phyloP scores from a whole-genome alignment of 2,329 filamentous ascomycete genomes.

The Botrytis galanthina region DNA sequence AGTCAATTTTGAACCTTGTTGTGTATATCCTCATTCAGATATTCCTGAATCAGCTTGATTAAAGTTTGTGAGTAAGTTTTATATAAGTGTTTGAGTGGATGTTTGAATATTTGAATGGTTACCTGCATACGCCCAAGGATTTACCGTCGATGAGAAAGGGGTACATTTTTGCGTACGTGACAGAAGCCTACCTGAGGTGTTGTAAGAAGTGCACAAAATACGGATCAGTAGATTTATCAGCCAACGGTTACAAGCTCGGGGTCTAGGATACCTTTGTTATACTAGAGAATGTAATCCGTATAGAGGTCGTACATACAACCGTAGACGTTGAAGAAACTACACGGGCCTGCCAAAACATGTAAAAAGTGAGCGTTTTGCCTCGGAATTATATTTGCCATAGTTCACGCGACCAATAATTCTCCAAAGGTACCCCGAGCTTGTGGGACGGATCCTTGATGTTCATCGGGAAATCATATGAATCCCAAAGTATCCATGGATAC shows the following conservation, averaged over 20 bases:
- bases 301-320: not conserved
- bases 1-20: slow-evolving; percentile 5
- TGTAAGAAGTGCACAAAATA: not conserved
- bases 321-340: not conserved
- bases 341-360: not conserved
- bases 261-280: not conserved
- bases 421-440: not conserved
- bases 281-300: not conserved
- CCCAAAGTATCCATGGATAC: not conserved
- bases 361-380: not conserved
- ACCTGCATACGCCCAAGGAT: not conserved
- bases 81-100: too few species aligned
- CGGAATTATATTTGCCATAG: not conserved
- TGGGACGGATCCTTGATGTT: not conserved
- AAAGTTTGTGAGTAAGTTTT: not conserved
- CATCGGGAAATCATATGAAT: slow-evolving; percentile 4
- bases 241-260: not conserved
- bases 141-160: not conserved
- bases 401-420: not conserved
- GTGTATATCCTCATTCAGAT: not conserved
- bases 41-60: not conserved
- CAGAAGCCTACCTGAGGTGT: not conserved
- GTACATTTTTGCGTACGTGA: not conserved
- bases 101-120: not conserved
- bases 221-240: not conserved